These are phyloP conservation scores for Elongisporangium senticosum DNA, from an alignment of 352 stramenopile species.

Conservation along the genomic window DNA sequence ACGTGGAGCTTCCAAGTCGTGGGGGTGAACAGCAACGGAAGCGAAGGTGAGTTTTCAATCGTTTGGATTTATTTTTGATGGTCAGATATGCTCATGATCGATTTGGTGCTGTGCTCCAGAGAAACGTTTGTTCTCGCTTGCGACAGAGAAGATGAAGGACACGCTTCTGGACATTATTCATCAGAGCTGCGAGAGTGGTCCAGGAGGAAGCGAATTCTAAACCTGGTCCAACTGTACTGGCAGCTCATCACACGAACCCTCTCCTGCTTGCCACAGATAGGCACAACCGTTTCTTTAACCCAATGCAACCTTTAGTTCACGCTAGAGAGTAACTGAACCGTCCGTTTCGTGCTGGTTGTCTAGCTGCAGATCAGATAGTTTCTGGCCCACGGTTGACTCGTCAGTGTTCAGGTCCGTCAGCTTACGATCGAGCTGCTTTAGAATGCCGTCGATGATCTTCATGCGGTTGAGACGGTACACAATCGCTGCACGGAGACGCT, in stretches of 20 bases:
- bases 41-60: conserved; percentile 33
- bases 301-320: background rate
- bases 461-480: conserved; percentile 40
- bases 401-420: conserved; percentile 6
- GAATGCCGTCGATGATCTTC: conserved; percentile 27
- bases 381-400: background rate
- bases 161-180: conserved; percentile 37
- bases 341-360: background rate
- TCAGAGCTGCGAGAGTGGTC: conserved; percentile 25
- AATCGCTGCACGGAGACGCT: conserved; percentile 33
- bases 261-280: background rate
- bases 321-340: background rate
- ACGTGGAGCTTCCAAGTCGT: conserved; percentile 58
- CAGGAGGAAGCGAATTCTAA: background rate
- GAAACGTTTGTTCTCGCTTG: conserved; percentile 63
- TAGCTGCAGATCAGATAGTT: background rate
- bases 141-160: conserved; percentile 47
- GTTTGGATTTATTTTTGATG: background rate
- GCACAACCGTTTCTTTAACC: background rate
- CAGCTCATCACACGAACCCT: background rate
- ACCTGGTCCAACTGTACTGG: background rate
- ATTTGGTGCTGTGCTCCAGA: conserved; percentile 24
- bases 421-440: conserved; percentile 34
- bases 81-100: background rate
- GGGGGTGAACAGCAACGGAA: conserved; percentile 37